phyloP scores from a whole-genome alignment of 73 alveolate genomes.

The Blepharisma stoltei region DNA sequence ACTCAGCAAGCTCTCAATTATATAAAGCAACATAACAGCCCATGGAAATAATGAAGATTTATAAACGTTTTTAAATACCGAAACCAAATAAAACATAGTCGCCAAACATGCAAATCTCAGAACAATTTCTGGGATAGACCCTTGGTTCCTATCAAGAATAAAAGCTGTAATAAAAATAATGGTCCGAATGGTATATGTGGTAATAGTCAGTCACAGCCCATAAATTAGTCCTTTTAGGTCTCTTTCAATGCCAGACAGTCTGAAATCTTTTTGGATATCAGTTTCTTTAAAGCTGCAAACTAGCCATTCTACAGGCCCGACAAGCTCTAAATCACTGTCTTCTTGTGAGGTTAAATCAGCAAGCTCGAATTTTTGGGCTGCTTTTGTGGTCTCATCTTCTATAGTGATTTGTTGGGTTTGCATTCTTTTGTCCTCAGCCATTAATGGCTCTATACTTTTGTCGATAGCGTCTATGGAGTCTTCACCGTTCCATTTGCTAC shows the following conservation, averaged over 20 bases:
- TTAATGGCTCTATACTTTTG: no score
- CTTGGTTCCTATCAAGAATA: no score
- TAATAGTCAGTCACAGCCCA: no score
- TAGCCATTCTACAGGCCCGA: slow-evolving; percentile 23
- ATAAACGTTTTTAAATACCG: not conserved
- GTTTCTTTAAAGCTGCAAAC: slow-evolving; percentile 24
- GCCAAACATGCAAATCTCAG: not conserved
- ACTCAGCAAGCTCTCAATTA: not conserved
- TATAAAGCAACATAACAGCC: not conserved
- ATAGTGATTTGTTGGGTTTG: no score
- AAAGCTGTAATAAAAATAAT: no score
- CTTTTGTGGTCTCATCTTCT: no score
- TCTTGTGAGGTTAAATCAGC: not conserved
- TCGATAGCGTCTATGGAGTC: no score
- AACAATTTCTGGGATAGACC: no score
- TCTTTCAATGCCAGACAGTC: not conserved
- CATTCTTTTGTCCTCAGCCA: no score
- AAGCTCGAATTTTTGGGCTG: not conserved
- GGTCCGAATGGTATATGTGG: no score
- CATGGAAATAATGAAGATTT: slow-evolving; percentile 3
- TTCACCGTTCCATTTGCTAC: no score
- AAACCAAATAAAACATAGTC: not conserved
- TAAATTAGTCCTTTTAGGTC: no score
- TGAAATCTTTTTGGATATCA: not conserved
- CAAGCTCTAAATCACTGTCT: not conserved